Conservation (phyloP, 2,329 filamentous ascomycete genomes). For the Bretziella fagacearum region DNA sequence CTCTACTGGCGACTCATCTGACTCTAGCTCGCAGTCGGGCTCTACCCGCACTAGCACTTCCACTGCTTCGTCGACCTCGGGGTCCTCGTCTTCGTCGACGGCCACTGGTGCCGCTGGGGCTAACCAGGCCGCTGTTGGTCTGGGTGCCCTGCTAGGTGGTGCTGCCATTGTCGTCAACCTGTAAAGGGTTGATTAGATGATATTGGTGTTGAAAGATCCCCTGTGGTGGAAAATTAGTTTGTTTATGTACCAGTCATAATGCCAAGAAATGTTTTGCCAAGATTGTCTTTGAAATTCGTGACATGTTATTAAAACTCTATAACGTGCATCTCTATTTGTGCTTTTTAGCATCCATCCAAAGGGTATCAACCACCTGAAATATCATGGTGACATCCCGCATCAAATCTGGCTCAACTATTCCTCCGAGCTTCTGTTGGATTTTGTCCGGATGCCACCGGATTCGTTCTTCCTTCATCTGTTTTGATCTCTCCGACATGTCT, state of each 20-base stretch:
- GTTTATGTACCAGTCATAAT: too few relatives aligned
- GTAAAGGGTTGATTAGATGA: slow-evolving; percentile 19
- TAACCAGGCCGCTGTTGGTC: slow-evolving; percentile 27
- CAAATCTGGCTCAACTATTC: slow-evolving; percentile 49
- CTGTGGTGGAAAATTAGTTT: not conserved
- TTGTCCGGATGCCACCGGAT: slow-evolving; percentile 97
- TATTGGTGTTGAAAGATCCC: not conserved
- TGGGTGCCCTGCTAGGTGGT: slow-evolving; percentile 32
- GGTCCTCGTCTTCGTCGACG: slow-evolving; percentile 15
- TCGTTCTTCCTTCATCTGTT: slow-evolving; percentile 60
- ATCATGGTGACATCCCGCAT: slow-evolving; percentile 73
- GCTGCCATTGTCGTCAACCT: slow-evolving; percentile 29
- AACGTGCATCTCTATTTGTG: not conserved
- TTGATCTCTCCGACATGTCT: slow-evolving; percentile 29
- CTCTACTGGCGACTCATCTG: slow-evolving; percentile 1
- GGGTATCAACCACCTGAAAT: slow-evolving; percentile 72
- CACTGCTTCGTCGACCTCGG: slow-evolving; percentile 8
- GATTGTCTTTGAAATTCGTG: not conserved
- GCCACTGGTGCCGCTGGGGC: slow-evolving; percentile 19
- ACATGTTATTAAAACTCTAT: slow-evolving; percentile 4
- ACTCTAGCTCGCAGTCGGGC: not conserved
- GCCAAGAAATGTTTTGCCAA: too few relatives aligned
- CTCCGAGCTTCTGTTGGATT: slow-evolving; percentile 75
- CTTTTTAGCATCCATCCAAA: slow-evolving; percentile 30
- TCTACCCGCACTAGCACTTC: slow-evolving; percentile 14